phyloP scores from a whole-genome alignment of 441 rosid genomes.

The Isatis lusitanica region DNA sequence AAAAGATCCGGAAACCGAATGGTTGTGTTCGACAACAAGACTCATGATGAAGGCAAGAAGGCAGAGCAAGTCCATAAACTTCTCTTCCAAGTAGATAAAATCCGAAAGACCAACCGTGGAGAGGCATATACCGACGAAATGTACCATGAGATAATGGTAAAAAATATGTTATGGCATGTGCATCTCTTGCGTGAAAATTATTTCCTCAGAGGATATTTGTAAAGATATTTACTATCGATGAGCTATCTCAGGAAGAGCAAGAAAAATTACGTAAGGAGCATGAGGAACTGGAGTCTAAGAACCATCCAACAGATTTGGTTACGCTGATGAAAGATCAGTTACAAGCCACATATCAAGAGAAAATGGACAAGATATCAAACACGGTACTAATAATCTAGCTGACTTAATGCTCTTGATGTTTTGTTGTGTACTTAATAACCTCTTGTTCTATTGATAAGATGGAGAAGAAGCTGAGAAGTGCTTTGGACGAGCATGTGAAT shows the following conservation, averaged over 20 bases:
- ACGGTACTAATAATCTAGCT: background rate
- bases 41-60: conserved; percentile 8
- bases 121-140: background rate
- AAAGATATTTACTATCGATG: background rate
- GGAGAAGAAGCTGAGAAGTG: background rate
- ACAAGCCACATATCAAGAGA: background rate
- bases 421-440: background rate
- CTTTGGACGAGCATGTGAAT: background rate
- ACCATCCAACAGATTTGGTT: background rate
- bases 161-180: background rate
- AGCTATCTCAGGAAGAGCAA: background rate
- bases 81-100: conserved; percentile 10
- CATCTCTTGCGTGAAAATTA: background rate
- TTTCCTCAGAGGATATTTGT: background rate
- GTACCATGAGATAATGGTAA: conserved; percentile 4
- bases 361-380: background rate
- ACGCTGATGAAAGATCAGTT: background rate
- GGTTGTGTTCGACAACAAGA: background rate
- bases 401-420: background rate
- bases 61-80: conserved; percentile 11
- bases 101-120: background rate
- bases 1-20: background rate
- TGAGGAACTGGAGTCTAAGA: background rate
- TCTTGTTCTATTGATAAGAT: background rate
- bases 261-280: background rate